Conservation (phyloP, 2,329 filamentous ascomycete species). For the Monosporascus sp. region DNA sequence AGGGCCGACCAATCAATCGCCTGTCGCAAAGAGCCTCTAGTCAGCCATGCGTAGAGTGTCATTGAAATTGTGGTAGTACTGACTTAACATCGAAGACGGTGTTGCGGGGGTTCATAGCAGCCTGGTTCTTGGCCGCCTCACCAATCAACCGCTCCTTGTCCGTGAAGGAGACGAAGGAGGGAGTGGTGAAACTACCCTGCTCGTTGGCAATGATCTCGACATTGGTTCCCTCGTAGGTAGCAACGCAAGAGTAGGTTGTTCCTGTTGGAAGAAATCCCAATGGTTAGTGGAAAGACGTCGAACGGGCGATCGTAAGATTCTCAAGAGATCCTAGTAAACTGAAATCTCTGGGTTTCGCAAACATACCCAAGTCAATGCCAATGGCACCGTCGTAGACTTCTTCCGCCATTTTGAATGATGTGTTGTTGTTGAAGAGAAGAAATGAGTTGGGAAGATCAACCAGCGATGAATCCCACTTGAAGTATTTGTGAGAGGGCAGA, state of each 20-base stretch:
- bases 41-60: not conserved
- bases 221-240: constrained; percentile 93
- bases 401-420: constrained; percentile 67
- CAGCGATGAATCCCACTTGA: too few relatives aligned
- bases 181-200: constrained; percentile 93
- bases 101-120: constrained; percentile 68
- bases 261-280: constrained; percentile 33
- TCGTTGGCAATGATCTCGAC: constrained; percentile 95
- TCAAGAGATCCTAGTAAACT: too few relatives aligned
- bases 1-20: constrained; percentile 82
- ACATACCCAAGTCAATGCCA: constrained; percentile 98
- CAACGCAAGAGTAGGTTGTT: constrained; percentile 84
- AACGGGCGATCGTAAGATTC: not conserved
- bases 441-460: too few relatives aligned
- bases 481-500: too few relatives aligned
- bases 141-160: constrained; percentile 95
- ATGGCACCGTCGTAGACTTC: constrained; percentile 99
- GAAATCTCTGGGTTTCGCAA: not conserved
- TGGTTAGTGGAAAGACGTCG: too few relatives aligned
- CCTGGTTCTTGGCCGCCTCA: constrained; percentile 97
- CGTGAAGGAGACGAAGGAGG: constrained; percentile 93
- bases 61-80: constrained; percentile 34
- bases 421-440: too few relatives aligned
- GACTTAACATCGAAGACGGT: constrained; percentile 82
- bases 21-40: constrained; percentile 32